These are phyloP conservation scores for Trematosphaeria pertusa DNA, from an alignment of 2,329 filamentous ascomycete genomes.

Conservation along the genomic window DNA sequence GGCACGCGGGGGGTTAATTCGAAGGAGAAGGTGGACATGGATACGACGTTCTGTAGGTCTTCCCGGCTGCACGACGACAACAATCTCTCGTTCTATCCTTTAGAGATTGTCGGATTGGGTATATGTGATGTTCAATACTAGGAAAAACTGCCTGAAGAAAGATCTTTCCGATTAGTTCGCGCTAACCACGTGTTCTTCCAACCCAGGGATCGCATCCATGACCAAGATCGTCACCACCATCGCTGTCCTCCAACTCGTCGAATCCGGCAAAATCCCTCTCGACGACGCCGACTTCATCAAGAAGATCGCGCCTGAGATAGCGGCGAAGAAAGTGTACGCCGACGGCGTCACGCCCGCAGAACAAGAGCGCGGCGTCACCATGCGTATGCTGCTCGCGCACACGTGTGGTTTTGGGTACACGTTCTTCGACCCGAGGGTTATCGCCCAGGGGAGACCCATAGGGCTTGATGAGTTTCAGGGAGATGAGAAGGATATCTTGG, in stretches of 20 bases:
- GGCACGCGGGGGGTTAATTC: slow-evolving; percentile 50
- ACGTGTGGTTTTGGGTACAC: slow-evolving; percentile 59
- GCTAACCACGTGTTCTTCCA: no score
- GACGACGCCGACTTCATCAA: slow-evolving; percentile 44
- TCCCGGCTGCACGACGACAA: not conserved
- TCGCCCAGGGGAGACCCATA: slow-evolving; percentile 53
- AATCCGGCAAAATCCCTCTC: slow-evolving; percentile 44
- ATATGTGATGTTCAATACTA: no score
- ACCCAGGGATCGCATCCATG: slow-evolving; percentile 58
- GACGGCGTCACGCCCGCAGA: slow-evolving; percentile 44
- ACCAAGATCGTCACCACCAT: slow-evolving; percentile 50
- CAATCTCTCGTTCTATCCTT: no score
- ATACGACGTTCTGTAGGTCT: slow-evolving; percentile 62
- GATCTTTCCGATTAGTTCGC: no score
- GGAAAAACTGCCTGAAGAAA: no score
- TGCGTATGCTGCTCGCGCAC: slow-evolving; percentile 59
- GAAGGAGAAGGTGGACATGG: slow-evolving; percentile 62
- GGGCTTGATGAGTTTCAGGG: slow-evolving; percentile 67
- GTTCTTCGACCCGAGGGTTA: slow-evolving; percentile 56
- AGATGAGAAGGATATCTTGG: slow-evolving; percentile 58
- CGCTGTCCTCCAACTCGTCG: slow-evolving; percentile 44
- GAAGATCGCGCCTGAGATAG: slow-evolving; percentile 45
- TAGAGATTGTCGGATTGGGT: no score
- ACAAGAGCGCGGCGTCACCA: slow-evolving; percentile 54
- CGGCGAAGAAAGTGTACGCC: slow-evolving; percentile 50